Evolutionary conservation across 768 basidiomycete species (phyloP), one percentile per base, ranked within the genome.

Genomic region (Mycena vulgaris): DNA sequence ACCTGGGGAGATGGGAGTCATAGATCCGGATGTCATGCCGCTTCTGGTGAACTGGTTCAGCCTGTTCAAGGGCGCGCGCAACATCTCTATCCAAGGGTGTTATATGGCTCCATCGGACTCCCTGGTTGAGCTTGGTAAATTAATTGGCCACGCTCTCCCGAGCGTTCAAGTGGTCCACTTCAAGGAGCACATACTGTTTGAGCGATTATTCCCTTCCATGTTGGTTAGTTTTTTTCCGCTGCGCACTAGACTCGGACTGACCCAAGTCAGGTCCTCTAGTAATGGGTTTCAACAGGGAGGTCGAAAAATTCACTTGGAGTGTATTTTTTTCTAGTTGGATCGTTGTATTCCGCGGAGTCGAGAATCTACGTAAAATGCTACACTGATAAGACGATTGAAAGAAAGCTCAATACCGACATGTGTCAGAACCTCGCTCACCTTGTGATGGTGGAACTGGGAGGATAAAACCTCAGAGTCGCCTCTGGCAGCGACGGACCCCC

Each of bases 21-120:
- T 40, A 1, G 33, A 48, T 35, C 27, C 55, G 19, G 56, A n/a
- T 33, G 27, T n/a, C 13, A 37, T 25, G 6, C 56, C 49, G 2
- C 19, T 35, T 47, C 37, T 58, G 45, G 21, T 51, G 47, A 39
- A 19, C 56, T 66, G 64, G 64, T 37, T 64, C 31, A 14, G 40
- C 23, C 31, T 47, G 5, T 64, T 64, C 63, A 45, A 13, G 7
- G 21, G 62, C 10, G 2, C 42, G 30, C n/a, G 28, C 39, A 39
- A 8, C 48, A 42, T 63, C 23, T 39, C 11, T 5, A 33, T 53
- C 17, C 5, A 21, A 35, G 31, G 16, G 13, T 11, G 4, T 21
- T 7, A 7, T 9, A 3, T 25, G n/a, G 10, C 9, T 19, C 55
- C 55, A 7, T 37, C 9, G 39, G 31, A 33, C 45, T 30, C 25